A percentile compares a stretch with the other conserved stretches of the same genome.
Conservation (phyloP, 108 stramenopile species). For the Fragilaria radians region DNA sequence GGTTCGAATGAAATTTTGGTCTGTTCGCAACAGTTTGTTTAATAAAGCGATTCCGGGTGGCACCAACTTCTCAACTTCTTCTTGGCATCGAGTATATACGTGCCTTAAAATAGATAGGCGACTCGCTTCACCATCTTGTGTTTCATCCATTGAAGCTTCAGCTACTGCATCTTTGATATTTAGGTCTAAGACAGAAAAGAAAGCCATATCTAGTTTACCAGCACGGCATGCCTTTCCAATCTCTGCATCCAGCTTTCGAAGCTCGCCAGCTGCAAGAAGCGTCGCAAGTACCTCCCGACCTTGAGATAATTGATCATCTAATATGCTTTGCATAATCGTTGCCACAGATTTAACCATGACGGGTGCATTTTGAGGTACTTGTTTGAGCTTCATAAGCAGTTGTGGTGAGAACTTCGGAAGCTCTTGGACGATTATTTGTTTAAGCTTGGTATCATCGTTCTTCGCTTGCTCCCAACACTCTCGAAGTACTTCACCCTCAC, state of each 20-base stretch:
- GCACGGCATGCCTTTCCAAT: slow-evolving; percentile 72
- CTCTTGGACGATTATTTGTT: slow-evolving; percentile 14
- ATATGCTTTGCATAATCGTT: slow-evolving; percentile 33
- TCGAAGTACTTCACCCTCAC: no score
- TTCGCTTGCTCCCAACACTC: slow-evolving; percentile 1
- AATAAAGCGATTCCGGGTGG: slow-evolving; percentile 69
- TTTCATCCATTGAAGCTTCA: slow-evolving; percentile 11
- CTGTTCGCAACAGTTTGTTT: slow-evolving; percentile 75
- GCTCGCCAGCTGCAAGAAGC: slow-evolving; percentile 66
- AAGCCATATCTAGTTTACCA: slow-evolving; percentile 71
- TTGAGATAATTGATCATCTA: slow-evolving; percentile 41
- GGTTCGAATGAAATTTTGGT: slow-evolving; percentile 57
- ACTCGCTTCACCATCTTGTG: slow-evolving; percentile 25
- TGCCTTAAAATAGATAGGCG: slow-evolving; percentile 71
- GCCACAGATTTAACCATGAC: slow-evolving; percentile 20
- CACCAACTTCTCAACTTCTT: slow-evolving; percentile 78
- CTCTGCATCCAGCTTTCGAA: slow-evolving; percentile 71
- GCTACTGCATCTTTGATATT: slow-evolving; percentile 66
- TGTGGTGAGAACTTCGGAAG: slow-evolving; percentile 26
- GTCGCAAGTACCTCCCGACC: slow-evolving; percentile 47
- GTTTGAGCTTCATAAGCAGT: slow-evolving; percentile 36
- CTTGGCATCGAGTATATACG: slow-evolving; percentile 82
- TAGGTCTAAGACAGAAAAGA: slow-evolving; percentile 72
- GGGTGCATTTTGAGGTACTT: neutral
- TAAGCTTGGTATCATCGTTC: slow-evolving; percentile 6